Base-by-base conservation (phyloP, 768 basidiomycete genomes). In the Albatrellus ellisii region DNA sequence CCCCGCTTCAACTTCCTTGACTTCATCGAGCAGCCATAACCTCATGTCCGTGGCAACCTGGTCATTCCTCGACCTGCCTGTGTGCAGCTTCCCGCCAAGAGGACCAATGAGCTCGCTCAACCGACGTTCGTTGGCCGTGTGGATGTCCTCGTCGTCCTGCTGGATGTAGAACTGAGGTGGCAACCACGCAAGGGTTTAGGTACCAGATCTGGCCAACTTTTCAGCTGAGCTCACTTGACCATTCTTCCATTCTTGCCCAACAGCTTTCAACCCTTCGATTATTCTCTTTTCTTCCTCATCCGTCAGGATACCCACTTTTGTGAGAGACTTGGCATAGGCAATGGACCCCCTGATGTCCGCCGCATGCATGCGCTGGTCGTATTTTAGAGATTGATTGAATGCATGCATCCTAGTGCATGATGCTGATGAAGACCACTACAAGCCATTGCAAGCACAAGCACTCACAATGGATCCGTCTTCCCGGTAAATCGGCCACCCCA, bases 41-140 rank as follows among this genome's bases (percentile, higher is more conserved):
- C 95, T 80, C 84, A 98, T 86, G 57, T 99, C 95, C 1, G 95
- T 99, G 3, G 94, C 91, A 47, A 97, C 94, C 59, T 99, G 95
- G 58, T 99, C 95, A 60, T 99, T 99, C 41, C 95, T 75, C 39
- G 90, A 94, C 46, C 95, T 77, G 22, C 95, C 95, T 0, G 95
- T 99, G 57, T 99, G 95, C 32, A 99, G 69, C 61, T 98, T 99
- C 3, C 95, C 95, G 4, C 88, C 91, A 12, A 89, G 73, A 11
- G 85, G 68, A 0, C 95, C 95, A 41, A 98, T 88, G 41, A 99
- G 63, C 63, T 99, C 94, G 48, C 79, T 86, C 50, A 99, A 62
- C 31, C 95, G 75, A 36, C 95, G 78, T 59, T 99, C 95, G 55
- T 98, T 99, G 41, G 95, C 95, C 10, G 95, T 99, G 59, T 98